A percentile compares a stretch with the other conserved stretches of the same genome.
phyloP scores from a whole-genome alignment of 495 filamentous ascomycete species.

The Pyronema domesticum region DNA sequence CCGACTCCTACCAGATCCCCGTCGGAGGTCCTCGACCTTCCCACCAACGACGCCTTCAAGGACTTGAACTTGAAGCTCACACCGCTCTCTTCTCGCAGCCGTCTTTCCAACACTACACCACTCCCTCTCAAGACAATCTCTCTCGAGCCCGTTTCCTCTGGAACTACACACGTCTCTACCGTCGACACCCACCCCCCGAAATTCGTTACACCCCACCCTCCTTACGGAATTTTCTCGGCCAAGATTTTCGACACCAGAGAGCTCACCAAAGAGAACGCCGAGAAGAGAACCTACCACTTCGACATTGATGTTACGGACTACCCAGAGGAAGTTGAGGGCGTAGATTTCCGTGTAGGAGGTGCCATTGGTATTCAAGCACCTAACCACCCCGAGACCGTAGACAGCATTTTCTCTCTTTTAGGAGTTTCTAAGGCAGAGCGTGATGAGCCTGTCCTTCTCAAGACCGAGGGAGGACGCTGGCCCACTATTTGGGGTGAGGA shows the following conservation, averaged over 20 bases:
- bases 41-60: conserved; percentile 69
- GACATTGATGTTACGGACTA: conserved; percentile 94
- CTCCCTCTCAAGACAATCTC: conserved; percentile 58
- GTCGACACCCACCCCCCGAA: conserved; percentile 48
- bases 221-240: conserved; percentile 75
- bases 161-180: conserved; percentile 25
- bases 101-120: conserved; percentile 48
- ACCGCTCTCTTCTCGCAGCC: conserved; percentile 46
- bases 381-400: conserved; percentile 59
- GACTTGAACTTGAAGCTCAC: conserved; percentile 60
- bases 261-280: conserved; percentile 74
- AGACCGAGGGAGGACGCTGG: conserved; percentile 71
- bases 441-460: conserved; percentile 59
- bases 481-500: conserved; percentile 98
- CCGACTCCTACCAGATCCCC: conserved; percentile 31
- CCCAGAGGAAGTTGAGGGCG: conserved; percentile 57
- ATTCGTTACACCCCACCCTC: conserved; percentile 90
- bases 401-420: conserved; percentile 67
- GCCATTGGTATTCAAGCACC: conserved; percentile 85
- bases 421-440: conserved; percentile 58
- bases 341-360: conserved; percentile 92
- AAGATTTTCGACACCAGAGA: conserved; percentile 67
- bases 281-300: conserved; percentile 93
- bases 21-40: conserved; percentile 43
- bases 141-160: conserved; percentile 32